phyloP scores from a whole-genome alignment of 257 asterid genomes.

The Solanum ahanhuiri region DNA sequence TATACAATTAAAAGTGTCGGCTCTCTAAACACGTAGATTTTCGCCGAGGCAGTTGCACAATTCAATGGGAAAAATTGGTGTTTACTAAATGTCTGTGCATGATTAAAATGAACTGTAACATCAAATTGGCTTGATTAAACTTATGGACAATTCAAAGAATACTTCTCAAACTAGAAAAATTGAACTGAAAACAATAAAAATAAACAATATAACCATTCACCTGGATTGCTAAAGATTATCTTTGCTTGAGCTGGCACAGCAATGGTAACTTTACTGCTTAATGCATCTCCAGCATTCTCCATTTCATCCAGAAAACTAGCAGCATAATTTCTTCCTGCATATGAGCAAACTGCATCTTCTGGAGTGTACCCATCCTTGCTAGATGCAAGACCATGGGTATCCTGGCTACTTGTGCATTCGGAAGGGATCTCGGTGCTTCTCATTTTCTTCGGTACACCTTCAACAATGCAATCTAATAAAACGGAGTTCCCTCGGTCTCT shows the following conservation, averaged over 20 bases:
- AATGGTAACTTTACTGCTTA: conserved; percentile 33
- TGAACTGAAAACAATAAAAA: not conserved
- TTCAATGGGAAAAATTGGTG: not conserved
- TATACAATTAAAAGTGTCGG: not conserved
- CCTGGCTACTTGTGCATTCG: conserved; percentile 22
- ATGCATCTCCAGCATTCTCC: conserved; percentile 12
- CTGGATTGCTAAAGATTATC: conserved; percentile 30
- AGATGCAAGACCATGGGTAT: conserved; percentile 9
- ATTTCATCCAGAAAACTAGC: conserved; percentile 1
- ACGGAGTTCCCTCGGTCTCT: conserved; percentile 49
- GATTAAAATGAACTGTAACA: not conserved
- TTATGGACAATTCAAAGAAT: not conserved
- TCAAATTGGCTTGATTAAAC: not conserved
- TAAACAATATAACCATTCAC: conserved; percentile 17
- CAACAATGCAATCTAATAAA: conserved; percentile 32
- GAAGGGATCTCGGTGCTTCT: conserved; percentile 33
- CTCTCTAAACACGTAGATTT: not conserved
- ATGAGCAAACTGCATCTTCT: conserved; percentile 14
- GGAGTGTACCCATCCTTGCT: conserved; percentile 18
- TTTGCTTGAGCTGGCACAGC: conserved; percentile 40
- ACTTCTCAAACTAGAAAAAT: not conserved
- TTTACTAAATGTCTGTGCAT: not conserved
- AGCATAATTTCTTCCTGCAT: not conserved
- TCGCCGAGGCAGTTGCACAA: not conserved
- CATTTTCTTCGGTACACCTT: conserved; percentile 54